These are phyloP conservation scores for Penicillium goetzii DNA, from an alignment of 495 filamentous ascomycete genomes.

Conservation along the genomic window DNA sequence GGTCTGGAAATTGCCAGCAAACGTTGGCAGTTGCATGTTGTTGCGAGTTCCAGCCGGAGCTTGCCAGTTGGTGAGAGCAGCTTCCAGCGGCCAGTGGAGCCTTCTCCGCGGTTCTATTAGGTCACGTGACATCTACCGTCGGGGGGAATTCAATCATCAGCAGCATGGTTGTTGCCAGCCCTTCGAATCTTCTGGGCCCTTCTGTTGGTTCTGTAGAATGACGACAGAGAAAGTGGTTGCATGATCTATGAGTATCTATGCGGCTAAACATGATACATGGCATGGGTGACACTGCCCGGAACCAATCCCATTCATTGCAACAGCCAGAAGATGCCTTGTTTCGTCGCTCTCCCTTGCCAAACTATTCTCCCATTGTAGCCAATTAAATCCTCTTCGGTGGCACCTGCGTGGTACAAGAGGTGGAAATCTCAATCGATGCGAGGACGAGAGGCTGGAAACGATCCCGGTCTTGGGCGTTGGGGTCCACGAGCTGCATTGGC, in stretches of 20 bases:
- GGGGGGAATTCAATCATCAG: not conserved
- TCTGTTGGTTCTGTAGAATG: not conserved
- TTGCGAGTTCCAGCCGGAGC: conserved; percentile 5
- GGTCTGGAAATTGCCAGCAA: not conserved
- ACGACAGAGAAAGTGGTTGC: not conserved
- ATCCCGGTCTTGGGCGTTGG: not conserved
- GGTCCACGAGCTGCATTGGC: not conserved
- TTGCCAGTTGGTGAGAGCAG: conserved; percentile 17
- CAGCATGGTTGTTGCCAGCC: not conserved
- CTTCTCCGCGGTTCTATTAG: conserved; percentile 35
- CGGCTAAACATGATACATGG: not conserved
- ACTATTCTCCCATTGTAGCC: not conserved
- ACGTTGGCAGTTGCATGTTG: conserved; percentile 8
- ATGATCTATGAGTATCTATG: conserved; percentile 6
- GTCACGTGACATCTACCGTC: conserved; percentile 26
- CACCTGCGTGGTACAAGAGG: not conserved
- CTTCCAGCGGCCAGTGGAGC: conserved; percentile 22
- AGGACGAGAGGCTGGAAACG: not conserved
- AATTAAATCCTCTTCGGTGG: not conserved
- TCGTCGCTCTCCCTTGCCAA: not conserved
- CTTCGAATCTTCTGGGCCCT: not conserved
- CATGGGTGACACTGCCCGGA: not conserved
- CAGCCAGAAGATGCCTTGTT: not conserved
- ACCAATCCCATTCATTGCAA: not conserved
- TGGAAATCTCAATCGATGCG: not conserved